These are phyloP conservation scores for Aspergillus jensenii DNA, from an alignment of 2,329 filamentous ascomycete genomes.

Conservation along the genomic window DNA sequence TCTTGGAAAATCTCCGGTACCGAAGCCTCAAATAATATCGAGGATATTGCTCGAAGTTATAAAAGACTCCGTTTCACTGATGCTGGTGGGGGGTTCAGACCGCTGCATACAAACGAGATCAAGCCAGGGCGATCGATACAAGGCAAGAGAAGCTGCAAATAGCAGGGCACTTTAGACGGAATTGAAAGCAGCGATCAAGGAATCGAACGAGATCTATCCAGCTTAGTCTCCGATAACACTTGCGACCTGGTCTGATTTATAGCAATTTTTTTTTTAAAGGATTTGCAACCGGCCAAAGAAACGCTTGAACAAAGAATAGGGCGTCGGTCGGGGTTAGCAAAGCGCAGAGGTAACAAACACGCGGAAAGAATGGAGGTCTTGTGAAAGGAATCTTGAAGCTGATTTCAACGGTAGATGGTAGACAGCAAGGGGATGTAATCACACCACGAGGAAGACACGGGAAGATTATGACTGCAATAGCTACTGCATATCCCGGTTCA, in stretches of 20 bases:
- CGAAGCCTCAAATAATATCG: conserved; percentile 27
- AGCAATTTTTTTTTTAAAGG: not conserved
- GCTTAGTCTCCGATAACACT: conserved; percentile 6
- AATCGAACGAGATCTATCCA: conserved; percentile 14
- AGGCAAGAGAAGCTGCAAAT: conserved; percentile 22
- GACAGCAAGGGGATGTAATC: not conserved
- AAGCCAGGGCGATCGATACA: conserved; percentile 30
- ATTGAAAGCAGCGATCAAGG: conserved; percentile 14
- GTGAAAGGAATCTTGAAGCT: not conserved
- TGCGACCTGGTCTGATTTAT: not conserved
- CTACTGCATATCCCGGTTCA: not conserved
- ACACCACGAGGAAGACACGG: not conserved
- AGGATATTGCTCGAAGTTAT: conserved; percentile 26
- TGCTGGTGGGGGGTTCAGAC: conserved; percentile 24
- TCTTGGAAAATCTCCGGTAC: conserved; percentile 19
- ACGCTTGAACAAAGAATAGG: not conserved
- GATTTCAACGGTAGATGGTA: not conserved
- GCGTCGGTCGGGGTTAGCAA: not conserved
- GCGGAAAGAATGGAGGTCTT: not conserved
- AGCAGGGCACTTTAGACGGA: conserved; percentile 9
- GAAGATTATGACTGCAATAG: not conserved
- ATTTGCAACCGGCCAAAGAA: not conserved
- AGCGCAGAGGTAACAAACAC: not conserved
- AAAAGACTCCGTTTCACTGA: conserved; percentile 26
- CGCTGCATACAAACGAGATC: conserved; percentile 37